Percentiles rank a stretch among this genome's conserved stretches.
Conservation (phyloP, 768 basidiomycete species). For the Gelatoporia subvermispora region DNA sequence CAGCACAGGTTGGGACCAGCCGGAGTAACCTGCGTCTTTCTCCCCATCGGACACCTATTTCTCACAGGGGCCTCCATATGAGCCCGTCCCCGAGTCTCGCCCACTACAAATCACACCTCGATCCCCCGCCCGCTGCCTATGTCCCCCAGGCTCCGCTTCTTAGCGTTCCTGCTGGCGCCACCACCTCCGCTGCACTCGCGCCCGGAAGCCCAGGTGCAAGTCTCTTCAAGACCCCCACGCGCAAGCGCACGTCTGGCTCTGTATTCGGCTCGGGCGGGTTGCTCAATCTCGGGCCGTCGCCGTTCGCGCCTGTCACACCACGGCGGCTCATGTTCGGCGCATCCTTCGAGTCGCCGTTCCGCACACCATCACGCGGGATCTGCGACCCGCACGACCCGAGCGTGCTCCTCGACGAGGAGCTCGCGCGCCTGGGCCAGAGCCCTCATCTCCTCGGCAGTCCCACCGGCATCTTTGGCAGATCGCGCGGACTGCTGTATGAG, state of each 20-base stretch:
- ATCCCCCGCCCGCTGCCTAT: conserved; percentile 48
- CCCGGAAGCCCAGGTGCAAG: not conserved
- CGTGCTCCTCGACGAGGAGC: conserved; percentile 65
- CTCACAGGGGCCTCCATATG: conserved; percentile 66
- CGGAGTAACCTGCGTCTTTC: conserved; percentile 40
- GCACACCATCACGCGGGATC: conserved; percentile 39
- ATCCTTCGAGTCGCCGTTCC: conserved; percentile 38
- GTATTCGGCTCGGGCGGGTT: conserved; percentile 5
- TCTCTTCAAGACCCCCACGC: conserved; percentile 39
- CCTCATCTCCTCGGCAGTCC: conserved; percentile 43
- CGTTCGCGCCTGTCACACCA: conserved; percentile 38
- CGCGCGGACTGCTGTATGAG: conserved; percentile 58
- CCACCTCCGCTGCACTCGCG: not conserved
- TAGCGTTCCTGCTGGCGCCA: conserved; percentile 11
- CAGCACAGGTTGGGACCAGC: conserved; percentile 32
- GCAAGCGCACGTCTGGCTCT: conserved; percentile 30
- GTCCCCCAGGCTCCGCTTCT: conserved; percentile 34
- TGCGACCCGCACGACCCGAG: conserved; percentile 73
- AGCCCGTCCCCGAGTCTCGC: conserved; percentile 60
- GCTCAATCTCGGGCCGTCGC: conserved; percentile 14
- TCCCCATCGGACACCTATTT: conserved; percentile 60
- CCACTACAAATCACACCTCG: conserved; percentile 65
- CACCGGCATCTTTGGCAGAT: conserved; percentile 55
- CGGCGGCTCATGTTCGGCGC: conserved; percentile 35
- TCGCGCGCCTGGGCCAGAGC: conserved; percentile 41